Base-by-base conservation (phyloP, 371 early-diverging fungal genomes). In the Rhizopus sp. region DNA sequence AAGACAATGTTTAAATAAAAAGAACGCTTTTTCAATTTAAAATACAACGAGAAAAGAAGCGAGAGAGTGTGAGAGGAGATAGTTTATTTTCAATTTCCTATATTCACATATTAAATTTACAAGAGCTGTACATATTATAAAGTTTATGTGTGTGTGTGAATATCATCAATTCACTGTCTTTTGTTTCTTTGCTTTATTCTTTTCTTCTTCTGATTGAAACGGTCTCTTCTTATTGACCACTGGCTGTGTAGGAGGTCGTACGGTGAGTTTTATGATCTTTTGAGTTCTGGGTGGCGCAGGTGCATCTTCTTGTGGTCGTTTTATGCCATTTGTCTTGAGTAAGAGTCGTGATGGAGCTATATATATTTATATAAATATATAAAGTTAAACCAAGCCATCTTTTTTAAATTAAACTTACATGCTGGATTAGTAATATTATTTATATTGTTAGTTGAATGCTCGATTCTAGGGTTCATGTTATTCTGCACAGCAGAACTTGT, bases 221-320 rank as follows among this genome's bases (percentile, higher is more conserved):
- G 10, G 38, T 1, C 13, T 37, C 13, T 37, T 37, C 10, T 37
- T 37, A 37, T 37, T 37, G 7, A 37, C 38, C 7, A 13, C 10
- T 37, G 50, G 52, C 23, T 46, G 40, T 35, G 49, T 15, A 6
- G 70, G 66, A 31, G 70, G 70, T 33, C 60, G 56, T 7, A 70
- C 49, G 8, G 66, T 70, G 5, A 70, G 49, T 44, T 51, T 59
- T 13, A 69, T 69, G 6, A 66, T 50, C n/a, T 66, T 66, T 40
- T 56, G 60, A 23, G 55, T 57, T 32, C 44, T 51, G 16, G 53
- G 6, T 1, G 37, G 17, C 23, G 23, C 13, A 23, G 23, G 38
- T 12, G 13, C 42, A 35, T 42, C 30, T 15, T 47, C 52, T n/a
- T 37, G 29, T 5, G 10, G 39, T 13, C 51, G 53, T 29, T 54